Conservation (phyloP, 2,329 filamentous ascomycete genomes). For the Sporothrix phasma region DNA sequence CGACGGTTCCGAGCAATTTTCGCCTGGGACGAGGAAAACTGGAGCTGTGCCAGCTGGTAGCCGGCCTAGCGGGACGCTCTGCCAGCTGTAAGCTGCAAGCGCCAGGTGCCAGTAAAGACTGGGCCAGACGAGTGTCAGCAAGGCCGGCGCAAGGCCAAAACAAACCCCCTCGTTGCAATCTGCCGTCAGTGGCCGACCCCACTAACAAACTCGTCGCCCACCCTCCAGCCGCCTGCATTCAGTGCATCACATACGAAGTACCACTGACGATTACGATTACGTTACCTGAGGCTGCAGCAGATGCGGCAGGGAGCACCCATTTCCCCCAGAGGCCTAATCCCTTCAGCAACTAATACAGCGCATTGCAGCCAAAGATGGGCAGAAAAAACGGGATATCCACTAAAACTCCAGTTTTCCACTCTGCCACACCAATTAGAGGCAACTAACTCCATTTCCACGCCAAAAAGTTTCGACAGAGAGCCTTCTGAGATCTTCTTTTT, state of each 20-base stretch:
- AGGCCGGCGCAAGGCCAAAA: not conserved
- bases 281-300: no score
- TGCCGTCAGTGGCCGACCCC: constrained; percentile 8
- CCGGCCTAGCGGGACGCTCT: not conserved
- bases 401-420: constrained; percentile 9
- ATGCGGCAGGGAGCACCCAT: not conserved
- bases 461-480: constrained; percentile 13
- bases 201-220: constrained; percentile 12
- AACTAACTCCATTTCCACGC: constrained; percentile 1
- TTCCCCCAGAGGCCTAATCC: not conserved
- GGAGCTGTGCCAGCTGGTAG: constrained; percentile 14
- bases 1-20: constrained; percentile 22
- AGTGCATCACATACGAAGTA: not conserved
- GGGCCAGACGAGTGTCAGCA: no score
- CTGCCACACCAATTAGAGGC: constrained; percentile 2
- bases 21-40: constrained; percentile 14
- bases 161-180: not conserved
- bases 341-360: not conserved
- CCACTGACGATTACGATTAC: constrained; percentile 3
- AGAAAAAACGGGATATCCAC: not conserved
- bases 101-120: not conserved
- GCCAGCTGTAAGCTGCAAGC: constrained; percentile 4
- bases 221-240: constrained; percentile 2
- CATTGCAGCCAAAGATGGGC: not conserved
- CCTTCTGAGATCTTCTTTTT: not conserved